These are phyloP conservation scores for Rubia tinctorum DNA, from an alignment of 305 asterid genomes.

Conservation along the genomic window DNA sequence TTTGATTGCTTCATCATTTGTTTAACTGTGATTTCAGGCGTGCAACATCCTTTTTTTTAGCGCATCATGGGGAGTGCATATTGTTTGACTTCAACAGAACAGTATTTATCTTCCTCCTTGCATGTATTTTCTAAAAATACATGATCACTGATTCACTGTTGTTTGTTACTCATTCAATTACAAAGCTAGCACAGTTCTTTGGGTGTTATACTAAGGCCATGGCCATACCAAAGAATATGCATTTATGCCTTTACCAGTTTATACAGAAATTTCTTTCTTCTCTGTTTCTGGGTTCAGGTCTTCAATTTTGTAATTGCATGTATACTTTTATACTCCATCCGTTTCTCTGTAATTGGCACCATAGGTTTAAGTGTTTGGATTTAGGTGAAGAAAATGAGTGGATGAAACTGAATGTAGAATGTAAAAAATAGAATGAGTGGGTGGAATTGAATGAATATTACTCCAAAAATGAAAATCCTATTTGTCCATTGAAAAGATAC, in stretches of 20 bases:
- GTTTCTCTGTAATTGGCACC: too few species aligned
- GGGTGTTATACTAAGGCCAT: not conserved
- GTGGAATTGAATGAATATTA: too few species aligned
- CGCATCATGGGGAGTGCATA: not conserved
- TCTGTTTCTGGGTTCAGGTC: not conserved
- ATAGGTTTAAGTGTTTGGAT: too few species aligned
- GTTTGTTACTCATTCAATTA: not conserved
- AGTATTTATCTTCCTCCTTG: not conserved
- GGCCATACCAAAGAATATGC: not conserved
- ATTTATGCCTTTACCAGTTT: not conserved
- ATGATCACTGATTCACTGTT: not conserved
- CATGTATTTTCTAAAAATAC: not conserved
- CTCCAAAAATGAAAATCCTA: too few species aligned
- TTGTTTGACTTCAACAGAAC: not conserved
- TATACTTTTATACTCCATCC: too few species aligned
- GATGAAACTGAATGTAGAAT: too few species aligned
- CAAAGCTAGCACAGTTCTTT: not conserved
- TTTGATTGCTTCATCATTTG: too few species aligned
- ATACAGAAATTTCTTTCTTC: not conserved
- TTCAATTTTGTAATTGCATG: not conserved
- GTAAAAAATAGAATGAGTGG: too few species aligned
- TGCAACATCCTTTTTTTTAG: not conserved
- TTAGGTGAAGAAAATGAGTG: too few species aligned
- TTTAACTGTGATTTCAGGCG: conserved; percentile 9
- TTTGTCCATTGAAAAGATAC: too few species aligned